Evolutionary conservation across 805 yeast species (phyloP).

Genomic region (Teunomyces kruisii): DNA sequence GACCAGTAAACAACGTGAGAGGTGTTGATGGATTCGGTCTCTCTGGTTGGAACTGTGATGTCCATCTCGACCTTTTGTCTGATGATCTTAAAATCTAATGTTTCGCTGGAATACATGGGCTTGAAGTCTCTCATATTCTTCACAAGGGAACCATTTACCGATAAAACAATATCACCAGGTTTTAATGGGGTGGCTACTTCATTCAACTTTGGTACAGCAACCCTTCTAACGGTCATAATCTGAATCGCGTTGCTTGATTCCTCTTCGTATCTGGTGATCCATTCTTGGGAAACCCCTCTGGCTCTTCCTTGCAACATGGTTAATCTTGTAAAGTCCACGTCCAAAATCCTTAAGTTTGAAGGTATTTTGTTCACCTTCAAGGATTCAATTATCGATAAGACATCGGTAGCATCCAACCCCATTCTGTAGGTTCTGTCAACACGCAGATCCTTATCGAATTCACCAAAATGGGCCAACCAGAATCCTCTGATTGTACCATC

Average conservation of each 20-base stretch:
- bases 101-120: conserved; percentile 42
- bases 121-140: conserved; percentile 68
- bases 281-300: conserved; percentile 82
- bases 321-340: conserved; percentile 72
- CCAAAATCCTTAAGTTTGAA: conserved; percentile 59
- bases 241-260: conserved; percentile 66
- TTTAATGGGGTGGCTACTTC: conserved; percentile 35
- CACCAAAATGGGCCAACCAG: conserved; percentile 86
- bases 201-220: conserved; percentile 47
- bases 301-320: conserved; percentile 75
- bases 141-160: conserved; percentile 65
- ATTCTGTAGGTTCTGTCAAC: conserved; percentile 65
- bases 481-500: conserved; percentile 81
- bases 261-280: conserved; percentile 71
- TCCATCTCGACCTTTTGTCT: conserved; percentile 67
- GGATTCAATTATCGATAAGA: conserved; percentile 54
- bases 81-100: conserved; percentile 60
- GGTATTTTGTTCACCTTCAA: conserved; percentile 55
- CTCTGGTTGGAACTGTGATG: conserved; percentile 62
- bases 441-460: conserved; percentile 49
- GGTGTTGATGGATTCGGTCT: conserved; percentile 58
- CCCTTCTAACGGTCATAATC: conserved; percentile 68
- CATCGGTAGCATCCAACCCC: conserved; percentile 75
- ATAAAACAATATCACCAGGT: conserved; percentile 75
- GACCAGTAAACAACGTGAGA: conserved; percentile 75